Base-by-base conservation (phyloP, 371 early-diverging fungal genomes). In the Gilbertella persicaria region DNA sequence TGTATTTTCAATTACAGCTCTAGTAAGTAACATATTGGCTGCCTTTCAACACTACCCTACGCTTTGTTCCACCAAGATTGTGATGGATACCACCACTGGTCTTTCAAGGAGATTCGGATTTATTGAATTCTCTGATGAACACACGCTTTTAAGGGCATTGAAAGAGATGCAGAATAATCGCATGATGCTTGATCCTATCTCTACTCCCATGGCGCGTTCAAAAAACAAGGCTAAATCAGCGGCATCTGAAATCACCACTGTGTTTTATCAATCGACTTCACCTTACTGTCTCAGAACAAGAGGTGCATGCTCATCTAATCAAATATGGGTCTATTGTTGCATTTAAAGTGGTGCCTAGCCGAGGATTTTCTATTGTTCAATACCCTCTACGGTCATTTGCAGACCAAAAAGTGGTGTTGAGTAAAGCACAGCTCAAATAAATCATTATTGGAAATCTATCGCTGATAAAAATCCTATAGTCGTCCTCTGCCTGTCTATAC, bases 281-380 rank as follows among this genome's bases (percentile, higher is more conserved):
- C 23, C 50, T 46, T n/a, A 56, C 69, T 13, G 58, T 69, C 17
- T 55, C 62, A 29, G 69, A 69, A 45, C 64, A 68, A 19, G 68
- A 68, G 40, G 33, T 68, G 10, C 24, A 52, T 19, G 64, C 45
- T 5, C 58, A 50, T 36, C 64, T 68, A 52, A 58, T 60, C 8
- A 23, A 75, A 25, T 91, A 87, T 75, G 95, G 95, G 16, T 88
- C 86, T 37, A 92, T 95, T 29, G 75, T 82, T 1, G 87, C 91
- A 63, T 86, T 89, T 55, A 93, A 93, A 64, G 91, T 95, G 41
- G 91, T 93, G 30, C 87, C 88, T 10, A 87, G 87, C 42, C 91
- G 90, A 55, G 88, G 89, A 14, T 93, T 93, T 66, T 93, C 92
- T 0, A 93, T 93, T 70, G 92, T 95, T 25, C 89, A 88, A 51